Conservation (phyloP, 805 yeast genomes). For the Sugiyamaella boreocaroliniensis region DNA sequence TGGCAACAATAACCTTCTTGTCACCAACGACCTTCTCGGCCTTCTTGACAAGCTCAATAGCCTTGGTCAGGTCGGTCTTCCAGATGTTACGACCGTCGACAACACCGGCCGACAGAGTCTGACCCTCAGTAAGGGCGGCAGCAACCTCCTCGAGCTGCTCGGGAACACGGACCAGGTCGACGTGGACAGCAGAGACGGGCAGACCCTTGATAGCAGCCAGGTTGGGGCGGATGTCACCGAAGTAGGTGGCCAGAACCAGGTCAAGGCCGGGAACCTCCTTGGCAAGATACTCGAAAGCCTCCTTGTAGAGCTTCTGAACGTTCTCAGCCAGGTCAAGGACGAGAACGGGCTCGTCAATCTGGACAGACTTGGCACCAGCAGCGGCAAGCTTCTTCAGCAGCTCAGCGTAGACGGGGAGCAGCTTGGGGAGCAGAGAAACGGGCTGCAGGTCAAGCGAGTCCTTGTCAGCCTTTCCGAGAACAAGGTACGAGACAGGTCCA, state of each 20-base stretch:
- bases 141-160: slow-evolving; percentile 87
- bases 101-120: slow-evolving; percentile 90
- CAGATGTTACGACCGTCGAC: slow-evolving; percentile 99
- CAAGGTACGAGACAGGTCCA: slow-evolving; percentile 94
- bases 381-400: slow-evolving; percentile 77
- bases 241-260: slow-evolving; percentile 82
- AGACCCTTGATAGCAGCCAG: slow-evolving; percentile 77
- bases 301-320: slow-evolving; percentile 79
- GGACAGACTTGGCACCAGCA: slow-evolving; percentile 94
- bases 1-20: slow-evolving; percentile 67
- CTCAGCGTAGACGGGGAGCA: slow-evolving; percentile 90
- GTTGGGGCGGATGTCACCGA: slow-evolving; percentile 98
- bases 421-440: slow-evolving; percentile 77
- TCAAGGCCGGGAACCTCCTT: slow-evolving; percentile 67
- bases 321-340: slow-evolving; percentile 87
- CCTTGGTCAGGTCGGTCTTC: slow-evolving; percentile 92
- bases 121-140: slow-evolving; percentile 57
- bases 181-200: slow-evolving; percentile 94
- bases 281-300: slow-evolving; percentile 73
- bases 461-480: slow-evolving; percentile 97
- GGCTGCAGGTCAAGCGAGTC: slow-evolving; percentile 95
- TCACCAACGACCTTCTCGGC: slow-evolving; percentile 82
- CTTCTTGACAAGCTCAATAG: slow-evolving; percentile 71
- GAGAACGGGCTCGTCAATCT: slow-evolving; percentile 95
- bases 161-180: slow-evolving; percentile 92